Conservation (phyloP, 2,329 filamentous ascomycete species). For the Xenosphaeropsis pyriputrescens region DNA sequence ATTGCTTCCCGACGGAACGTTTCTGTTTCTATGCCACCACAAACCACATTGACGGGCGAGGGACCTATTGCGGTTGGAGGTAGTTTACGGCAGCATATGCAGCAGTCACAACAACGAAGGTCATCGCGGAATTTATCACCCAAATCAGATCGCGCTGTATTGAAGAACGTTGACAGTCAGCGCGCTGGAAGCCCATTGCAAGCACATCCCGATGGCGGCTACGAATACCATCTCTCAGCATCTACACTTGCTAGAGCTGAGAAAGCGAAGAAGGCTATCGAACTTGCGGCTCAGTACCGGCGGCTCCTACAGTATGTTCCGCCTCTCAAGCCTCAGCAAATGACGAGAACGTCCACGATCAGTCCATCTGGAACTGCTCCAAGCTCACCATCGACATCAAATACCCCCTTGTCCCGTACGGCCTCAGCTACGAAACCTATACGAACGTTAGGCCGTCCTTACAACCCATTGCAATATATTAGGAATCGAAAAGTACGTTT, state of each 20-base stretch:
- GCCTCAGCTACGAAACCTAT: slow-evolving; percentile 20
- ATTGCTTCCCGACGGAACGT: slow-evolving; percentile 43
- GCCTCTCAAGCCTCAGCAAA: slow-evolving; percentile 40
- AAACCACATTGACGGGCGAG: slow-evolving; percentile 23
- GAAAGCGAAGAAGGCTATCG: slow-evolving; percentile 73
- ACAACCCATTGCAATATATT: slow-evolving; percentile 87
- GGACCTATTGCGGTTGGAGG: slow-evolving; percentile 29
- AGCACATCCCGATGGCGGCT: slow-evolving; percentile 14
- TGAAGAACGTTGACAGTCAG: slow-evolving; percentile 15
- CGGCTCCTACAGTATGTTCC: slow-evolving; percentile 67
- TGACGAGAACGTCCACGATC: slow-evolving; percentile 22
- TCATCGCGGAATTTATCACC: slow-evolving; percentile 47
- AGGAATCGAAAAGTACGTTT: slow-evolving; percentile 78
- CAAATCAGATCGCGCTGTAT: slow-evolving; percentile 25
- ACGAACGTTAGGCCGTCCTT: slow-evolving; percentile 46
- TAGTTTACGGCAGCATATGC: slow-evolving; percentile 53
- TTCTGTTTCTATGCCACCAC: slow-evolving; percentile 29
- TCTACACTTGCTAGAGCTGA: slow-evolving; percentile 72
- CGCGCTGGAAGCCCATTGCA: too few relatives aligned
- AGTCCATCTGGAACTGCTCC: slow-evolving; percentile 20
- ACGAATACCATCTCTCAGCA: slow-evolving; percentile 55
- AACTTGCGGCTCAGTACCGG: slow-evolving; percentile 74
- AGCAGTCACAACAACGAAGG: slow-evolving; percentile 45
- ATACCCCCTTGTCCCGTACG: slow-evolving; percentile 18
- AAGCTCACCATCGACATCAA: slow-evolving; percentile 22